Percentiles rank a stretch among this genome's conserved stretches.
Conservation (phyloP, 805 yeast species). For the Zygotorulaspora chibaensis region DNA sequence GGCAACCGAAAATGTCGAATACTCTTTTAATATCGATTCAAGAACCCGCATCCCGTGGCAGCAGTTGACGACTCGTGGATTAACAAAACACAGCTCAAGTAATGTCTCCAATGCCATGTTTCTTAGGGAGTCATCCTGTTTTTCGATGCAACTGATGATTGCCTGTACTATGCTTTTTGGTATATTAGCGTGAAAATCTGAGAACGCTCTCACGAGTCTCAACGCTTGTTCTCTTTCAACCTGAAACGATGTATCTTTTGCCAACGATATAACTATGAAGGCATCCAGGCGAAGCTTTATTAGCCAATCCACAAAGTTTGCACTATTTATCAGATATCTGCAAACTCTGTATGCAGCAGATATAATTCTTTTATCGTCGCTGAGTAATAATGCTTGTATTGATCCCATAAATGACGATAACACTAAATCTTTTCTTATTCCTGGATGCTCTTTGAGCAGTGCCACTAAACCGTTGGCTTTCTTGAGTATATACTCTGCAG, state of each 20-base stretch:
- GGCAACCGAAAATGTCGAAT: constrained; percentile 25
- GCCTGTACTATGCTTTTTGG: constrained; percentile 66
- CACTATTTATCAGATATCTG: constrained; percentile 55
- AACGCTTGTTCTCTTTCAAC: constrained; percentile 76
- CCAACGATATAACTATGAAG: constrained; percentile 58
- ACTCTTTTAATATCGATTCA: constrained; percentile 27
- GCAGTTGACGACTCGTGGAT: constrained; percentile 42
- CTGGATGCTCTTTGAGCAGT: constrained; percentile 53
- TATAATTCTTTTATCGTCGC: constrained; percentile 54
- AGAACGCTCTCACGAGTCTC: constrained; percentile 59
- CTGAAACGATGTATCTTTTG: constrained; percentile 50
- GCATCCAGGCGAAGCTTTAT: constrained; percentile 55
- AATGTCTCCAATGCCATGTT: constrained; percentile 52
- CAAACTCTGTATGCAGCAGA: constrained; percentile 75
- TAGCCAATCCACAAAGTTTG: constrained; percentile 51
- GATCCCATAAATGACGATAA: constrained; percentile 52
- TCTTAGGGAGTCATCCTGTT: constrained; percentile 47
- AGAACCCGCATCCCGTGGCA: constrained; percentile 47
- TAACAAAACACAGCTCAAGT: constrained; percentile 48
- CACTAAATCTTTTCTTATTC: constrained; percentile 59
- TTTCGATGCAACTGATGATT: constrained; percentile 60
- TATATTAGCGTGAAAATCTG: constrained; percentile 54
- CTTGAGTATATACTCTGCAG: constrained; percentile 36
- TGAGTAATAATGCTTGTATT: constrained; percentile 57
- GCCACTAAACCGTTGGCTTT: constrained; percentile 64